Base-by-base conservation (phyloP, 176 grass and related monocot genomes). In the Phoenix dactylifera region DNA sequence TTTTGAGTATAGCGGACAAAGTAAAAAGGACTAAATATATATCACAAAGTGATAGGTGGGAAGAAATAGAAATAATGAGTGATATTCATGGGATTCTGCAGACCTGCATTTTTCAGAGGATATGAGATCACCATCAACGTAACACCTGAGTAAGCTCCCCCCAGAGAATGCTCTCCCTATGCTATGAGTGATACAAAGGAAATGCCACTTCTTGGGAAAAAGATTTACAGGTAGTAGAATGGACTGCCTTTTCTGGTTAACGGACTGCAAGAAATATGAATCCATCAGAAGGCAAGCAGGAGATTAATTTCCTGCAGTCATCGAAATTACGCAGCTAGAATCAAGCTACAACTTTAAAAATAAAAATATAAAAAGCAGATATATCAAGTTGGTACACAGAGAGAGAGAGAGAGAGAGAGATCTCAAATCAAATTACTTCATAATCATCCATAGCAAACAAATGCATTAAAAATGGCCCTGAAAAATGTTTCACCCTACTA, bases 61-160 rank as follows among this genome's bases (percentile, higher is more conserved):
- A 4, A 51, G 23, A 51, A 44, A 28, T 30, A 23, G 4, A 22
- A 63, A 4, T 7, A 54, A 77, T 24, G 1, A 7, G 53, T 35
- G 3, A n/a, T 16, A 69, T 16, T 52, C 44, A 24, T 12, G 50
- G 60, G 61, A 59, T 59, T 60, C 25, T 16, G 51, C 69, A 49
- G 26, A 88, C 92, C 87, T 87, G 78, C 92, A 97, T 73, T 91
- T 97, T 68, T 97, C 84, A 57, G 84, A 80, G 26, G 87, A 91
- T 80, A 91, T 60, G 51, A 91, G 73, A 64, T 88, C 71, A 0
- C 84, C 87, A 70, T 97, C 92, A 17, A 97, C 54, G 75, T 97
- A 91, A 64, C 83, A 87, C 74, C 81, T 87, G 67, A 97, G 69
- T 29, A 85, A 84, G 58, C 92, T 97, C 51, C 92, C 92, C 59